Percentiles rank a stretch among this genome's conserved stretches.
Conservation (phyloP, 2,329 filamentous ascomycete species). For the Penicillium sp. region DNA sequence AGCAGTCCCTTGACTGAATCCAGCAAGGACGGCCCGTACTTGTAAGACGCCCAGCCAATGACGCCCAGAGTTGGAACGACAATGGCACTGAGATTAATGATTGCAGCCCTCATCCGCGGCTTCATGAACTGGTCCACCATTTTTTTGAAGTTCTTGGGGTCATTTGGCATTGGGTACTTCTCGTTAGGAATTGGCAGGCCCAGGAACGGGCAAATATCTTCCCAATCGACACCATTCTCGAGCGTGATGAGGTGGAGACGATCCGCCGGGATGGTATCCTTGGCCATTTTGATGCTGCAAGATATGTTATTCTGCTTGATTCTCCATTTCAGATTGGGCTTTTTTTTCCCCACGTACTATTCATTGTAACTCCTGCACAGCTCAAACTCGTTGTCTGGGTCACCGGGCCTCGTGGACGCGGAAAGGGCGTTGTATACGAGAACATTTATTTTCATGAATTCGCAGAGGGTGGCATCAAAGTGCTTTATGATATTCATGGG, state of each 20-base stretch:
- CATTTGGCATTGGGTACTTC: conserved; percentile 27
- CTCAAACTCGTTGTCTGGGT: conserved; percentile 19
- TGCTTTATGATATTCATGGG: conserved; percentile 29
- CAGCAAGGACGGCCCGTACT: conserved; percentile 14
- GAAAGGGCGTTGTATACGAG: conserved; percentile 20
- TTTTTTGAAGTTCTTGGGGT: conserved; percentile 26
- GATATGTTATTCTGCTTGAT: background rate
- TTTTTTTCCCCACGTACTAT: conserved; percentile 23
- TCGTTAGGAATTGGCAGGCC: conserved; percentile 24
- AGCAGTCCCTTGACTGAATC: conserved; percentile 1
- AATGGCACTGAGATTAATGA: conserved; percentile 18
- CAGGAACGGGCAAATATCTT: conserved; percentile 31
- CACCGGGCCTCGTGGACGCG: conserved; percentile 16
- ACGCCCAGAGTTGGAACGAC: conserved; percentile 19
- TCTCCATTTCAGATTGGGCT: too few species aligned
- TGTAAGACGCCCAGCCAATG: conserved; percentile 16
- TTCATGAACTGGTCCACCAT: conserved; percentile 18
- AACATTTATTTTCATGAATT: conserved; percentile 19
- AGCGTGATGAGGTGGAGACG: conserved; percentile 25
- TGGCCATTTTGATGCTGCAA: conserved; percentile 25
- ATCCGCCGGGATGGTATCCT: conserved; percentile 26
- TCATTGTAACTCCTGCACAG: conserved; percentile 25
- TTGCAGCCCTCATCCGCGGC: conserved; percentile 18
- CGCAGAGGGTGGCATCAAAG: conserved; percentile 21
- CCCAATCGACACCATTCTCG: conserved; percentile 31